A percentile compares a stretch with the other conserved stretches of the same genome.
These are phyloP conservation scores for Picochlorum sp. DNA, from an alignment of 139 green algal species.

Conservation along the genomic window DNA sequence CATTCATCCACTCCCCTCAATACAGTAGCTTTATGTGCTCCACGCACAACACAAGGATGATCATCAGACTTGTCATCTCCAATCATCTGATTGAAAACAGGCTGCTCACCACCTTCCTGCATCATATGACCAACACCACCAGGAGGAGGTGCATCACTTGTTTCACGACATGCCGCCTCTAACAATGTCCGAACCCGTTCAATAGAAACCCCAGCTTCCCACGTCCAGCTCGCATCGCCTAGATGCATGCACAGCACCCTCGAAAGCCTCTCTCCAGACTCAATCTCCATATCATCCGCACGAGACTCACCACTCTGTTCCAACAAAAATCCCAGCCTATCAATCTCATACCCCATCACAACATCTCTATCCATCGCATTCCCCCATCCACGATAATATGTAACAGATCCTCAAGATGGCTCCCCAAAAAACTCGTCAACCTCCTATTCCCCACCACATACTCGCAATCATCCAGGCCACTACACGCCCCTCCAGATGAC, in stretches of 20 bases:
- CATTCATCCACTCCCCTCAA: slow-evolving; percentile 63
- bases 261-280: background rate
- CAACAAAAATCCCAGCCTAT: slow-evolving; percentile 57
- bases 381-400: slow-evolving; percentile 15
- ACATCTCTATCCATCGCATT: slow-evolving; percentile 14
- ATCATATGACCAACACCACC: too few relatives aligned
- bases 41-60: slow-evolving; percentile 29
- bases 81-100: background rate
- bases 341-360: slow-evolving; percentile 48
- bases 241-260: too few relatives aligned
- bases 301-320: background rate
- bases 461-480: too few relatives aligned
- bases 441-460: slow-evolving; percentile 4
- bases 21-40: slow-evolving; percentile 63
- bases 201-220: too few relatives aligned
- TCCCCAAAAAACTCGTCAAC: slow-evolving; percentile 30
- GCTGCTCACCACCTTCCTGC: background rate
- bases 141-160: too few relatives aligned
- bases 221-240: too few relatives aligned
- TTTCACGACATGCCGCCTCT: too few relatives aligned
- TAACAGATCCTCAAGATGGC: slow-evolving; percentile 24
- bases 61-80: background rate
- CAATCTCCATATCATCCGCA: background rate
- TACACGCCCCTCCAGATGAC: too few relatives aligned
- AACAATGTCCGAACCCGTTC: too few relatives aligned